phyloP scores from a whole-genome alignment of 2,329 filamentous ascomycete species.

The Ophiocordyceps australis region DNA sequence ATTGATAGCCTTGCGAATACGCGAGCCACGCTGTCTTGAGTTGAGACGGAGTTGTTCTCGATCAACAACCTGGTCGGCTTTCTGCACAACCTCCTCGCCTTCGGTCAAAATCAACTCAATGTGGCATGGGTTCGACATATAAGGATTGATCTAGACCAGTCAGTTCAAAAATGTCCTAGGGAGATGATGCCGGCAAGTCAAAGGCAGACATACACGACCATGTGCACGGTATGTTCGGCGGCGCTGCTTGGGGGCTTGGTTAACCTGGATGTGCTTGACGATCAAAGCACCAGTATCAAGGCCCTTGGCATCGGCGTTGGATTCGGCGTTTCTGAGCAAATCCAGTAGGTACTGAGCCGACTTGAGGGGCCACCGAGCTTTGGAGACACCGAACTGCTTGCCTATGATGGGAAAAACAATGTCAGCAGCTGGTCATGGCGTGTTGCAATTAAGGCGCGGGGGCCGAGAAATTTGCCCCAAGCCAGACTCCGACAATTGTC shows the following conservation, averaged over 20 bases:
- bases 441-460: no score
- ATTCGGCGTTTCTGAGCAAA: conserved; percentile 93
- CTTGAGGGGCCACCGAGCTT: conserved; percentile 98
- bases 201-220: conserved; percentile 92
- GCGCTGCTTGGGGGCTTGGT: conserved; percentile 99
- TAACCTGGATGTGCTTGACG: conserved; percentile 99
- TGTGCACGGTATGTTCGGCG: conserved; percentile 99
- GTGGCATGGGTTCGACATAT: conserved; percentile 99
- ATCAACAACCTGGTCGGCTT: conserved; percentile 67
- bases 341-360: conserved; percentile 95
- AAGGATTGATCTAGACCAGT: conserved; percentile 77
- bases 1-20: conserved; percentile 45
- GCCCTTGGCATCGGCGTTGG: conserved; percentile 93
- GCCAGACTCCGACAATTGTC: no score
- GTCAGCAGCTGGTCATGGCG: conserved; percentile 8
- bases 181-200: background rate
- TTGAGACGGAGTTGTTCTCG: conserved; percentile 53
- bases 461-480: no score
- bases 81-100: conserved; percentile 88
- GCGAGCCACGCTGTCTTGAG: conserved; percentile 79
- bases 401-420: conserved; percentile 34
- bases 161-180: background rate
- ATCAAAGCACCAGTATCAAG: conserved; percentile 94
- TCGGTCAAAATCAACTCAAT: conserved; percentile 99
- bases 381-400: conserved; percentile 97